phyloP scores from a whole-genome alignment of 441 rosid species.

The Gossypium trilobum region DNA sequence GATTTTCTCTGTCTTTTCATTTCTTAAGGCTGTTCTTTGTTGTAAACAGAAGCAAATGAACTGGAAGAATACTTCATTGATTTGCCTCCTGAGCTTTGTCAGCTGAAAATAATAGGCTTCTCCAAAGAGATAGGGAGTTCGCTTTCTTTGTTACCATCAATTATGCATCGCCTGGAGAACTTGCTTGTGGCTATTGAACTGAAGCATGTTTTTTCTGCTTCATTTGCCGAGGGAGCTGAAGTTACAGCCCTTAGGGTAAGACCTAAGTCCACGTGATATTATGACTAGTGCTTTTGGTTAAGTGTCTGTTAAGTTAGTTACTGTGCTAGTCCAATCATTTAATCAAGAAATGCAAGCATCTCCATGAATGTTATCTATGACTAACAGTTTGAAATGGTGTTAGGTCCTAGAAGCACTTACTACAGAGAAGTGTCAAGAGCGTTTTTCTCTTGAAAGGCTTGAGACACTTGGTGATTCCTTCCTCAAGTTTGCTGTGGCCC shows the following conservation, averaged over 20 bases:
- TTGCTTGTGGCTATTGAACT: slow-evolving; percentile 89
- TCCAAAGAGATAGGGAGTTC: slow-evolving; percentile 93
- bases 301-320: slow-evolving; percentile 12
- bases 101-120: slow-evolving; percentile 78
- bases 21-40: slow-evolving; percentile 13
- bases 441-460: slow-evolving; percentile 89
- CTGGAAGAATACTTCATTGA: slow-evolving; percentile 69
- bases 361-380: slow-evolving; percentile 8
- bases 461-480: slow-evolving; percentile 92
- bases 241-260: slow-evolving; percentile 66
- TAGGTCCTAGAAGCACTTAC: slow-evolving; percentile 93
- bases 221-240: slow-evolving; percentile 68
- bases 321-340: slow-evolving; percentile 11
- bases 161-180: slow-evolving; percentile 89
- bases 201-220: slow-evolving; percentile 51
- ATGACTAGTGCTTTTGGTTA: slow-evolving; percentile 20
- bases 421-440: slow-evolving; percentile 93
- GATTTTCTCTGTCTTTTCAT: neutral
- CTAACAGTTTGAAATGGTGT: slow-evolving; percentile 25
- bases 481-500: slow-evolving; percentile 81
- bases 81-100: slow-evolving; percentile 83
- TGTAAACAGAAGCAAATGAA: slow-evolving; percentile 50
- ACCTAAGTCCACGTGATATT: slow-evolving; percentile 9
- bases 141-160: slow-evolving; percentile 75
- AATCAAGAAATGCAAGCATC: neutral